A percentile compares a stretch with the other conserved stretches of the same genome.
Evolutionary conservation across 805 yeast species (phyloP).

Genomic region (Wickerhamomyces subpelliculosus): DNA sequence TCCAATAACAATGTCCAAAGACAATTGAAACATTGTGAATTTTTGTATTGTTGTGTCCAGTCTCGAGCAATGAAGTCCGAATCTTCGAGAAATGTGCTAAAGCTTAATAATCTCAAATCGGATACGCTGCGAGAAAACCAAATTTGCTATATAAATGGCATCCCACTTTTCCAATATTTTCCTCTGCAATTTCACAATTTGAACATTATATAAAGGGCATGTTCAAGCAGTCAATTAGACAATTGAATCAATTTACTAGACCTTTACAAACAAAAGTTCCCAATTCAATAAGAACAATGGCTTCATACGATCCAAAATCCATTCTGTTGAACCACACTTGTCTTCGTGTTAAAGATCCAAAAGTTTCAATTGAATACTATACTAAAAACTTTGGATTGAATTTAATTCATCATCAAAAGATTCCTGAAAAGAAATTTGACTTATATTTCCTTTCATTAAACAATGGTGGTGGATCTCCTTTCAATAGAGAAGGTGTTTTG

Average conservation of each 20-base stretch:
- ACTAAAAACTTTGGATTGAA: constrained; percentile 68
- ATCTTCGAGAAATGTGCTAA: no score
- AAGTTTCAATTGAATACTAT: constrained; percentile 66
- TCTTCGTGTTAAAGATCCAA: constrained; percentile 78
- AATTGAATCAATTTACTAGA: neutral
- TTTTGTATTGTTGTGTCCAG: no score
- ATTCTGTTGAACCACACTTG: constrained; percentile 58
- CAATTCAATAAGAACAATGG: constrained; percentile 4
- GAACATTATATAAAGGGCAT: neutral
- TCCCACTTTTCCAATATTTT: neutral
- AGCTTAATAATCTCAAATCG: no score
- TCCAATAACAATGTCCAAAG: no score
- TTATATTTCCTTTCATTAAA: constrained; percentile 57
- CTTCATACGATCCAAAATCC: constrained; percentile 10
- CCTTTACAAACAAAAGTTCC: neutral
- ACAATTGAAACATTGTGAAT: no score
- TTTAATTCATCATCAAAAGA: constrained; percentile 42
- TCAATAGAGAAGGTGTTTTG: constrained; percentile 50
- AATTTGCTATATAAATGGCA: neutral
- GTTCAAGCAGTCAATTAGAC: neutral
- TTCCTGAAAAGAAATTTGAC: constrained; percentile 51
- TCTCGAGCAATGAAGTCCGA: no score
- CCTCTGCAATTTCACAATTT: no score
- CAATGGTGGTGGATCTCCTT: constrained; percentile 12
- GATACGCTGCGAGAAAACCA: neutral